Evolutionary conservation across 352 stramenopile genomes (phyloP), one percentile per base, ranked within the genome.

Genomic region (Globisporangium camurandrum): DNA sequence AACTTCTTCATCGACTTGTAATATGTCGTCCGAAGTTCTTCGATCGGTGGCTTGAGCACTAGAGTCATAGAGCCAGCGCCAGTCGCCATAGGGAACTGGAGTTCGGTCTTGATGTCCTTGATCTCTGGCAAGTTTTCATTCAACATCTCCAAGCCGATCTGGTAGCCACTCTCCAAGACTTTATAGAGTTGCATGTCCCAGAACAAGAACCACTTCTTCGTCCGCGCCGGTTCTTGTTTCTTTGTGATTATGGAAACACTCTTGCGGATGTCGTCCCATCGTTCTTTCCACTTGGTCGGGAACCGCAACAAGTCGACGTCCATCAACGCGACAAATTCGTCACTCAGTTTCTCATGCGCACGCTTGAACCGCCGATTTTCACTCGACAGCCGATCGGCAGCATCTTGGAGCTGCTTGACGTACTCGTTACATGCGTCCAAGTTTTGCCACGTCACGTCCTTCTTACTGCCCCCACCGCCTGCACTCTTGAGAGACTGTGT

Each of bases 111-210:
- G 42, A 90, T 83, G 44, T 90, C 81, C 39, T 94, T 94, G 45
- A 97, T 88, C 54, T 96, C 89, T 2, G 84, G 75, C 2, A 98
- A 56, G 45, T 94, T 91, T 42, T 98, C 87, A 51, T 98, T 97
- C 8, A 98, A 71, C 59, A 84, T 95, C 53, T 98, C 93, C 3
- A 98, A 72, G 0, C 90, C 94, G n/a, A 95, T 75, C 53, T 96
- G 84, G 48, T 97, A 98, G 2, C 84, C 88, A 20, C 85, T 86
- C 54, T 98, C 93, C 2, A 98, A 60, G 4, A 93, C 88, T 47
- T 98, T 98, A 71, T 97, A 98, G 20, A 98, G 61, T 59, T 98
- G 93, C 47, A 96, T 70, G 58, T 98, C 90, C 94, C 93, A 98
- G 59, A 93, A 95, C 6, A 84, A 51, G 20, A 97, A 79, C 90